Conservation (phyloP, 202 grass and related monocot species). For the Hordeum pubiflorum region DNA sequence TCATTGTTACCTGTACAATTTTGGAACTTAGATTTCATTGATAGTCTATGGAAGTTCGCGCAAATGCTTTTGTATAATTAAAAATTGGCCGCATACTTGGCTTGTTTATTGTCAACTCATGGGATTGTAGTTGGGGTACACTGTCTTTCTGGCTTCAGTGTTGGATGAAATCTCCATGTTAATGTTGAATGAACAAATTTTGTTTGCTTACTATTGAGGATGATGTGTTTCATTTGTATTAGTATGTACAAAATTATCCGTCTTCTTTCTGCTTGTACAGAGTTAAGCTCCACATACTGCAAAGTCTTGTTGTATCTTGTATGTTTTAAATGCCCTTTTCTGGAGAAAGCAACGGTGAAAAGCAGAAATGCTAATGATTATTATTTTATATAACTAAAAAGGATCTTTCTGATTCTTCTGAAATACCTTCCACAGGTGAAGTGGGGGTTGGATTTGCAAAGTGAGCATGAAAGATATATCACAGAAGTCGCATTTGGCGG, state of each 20-base stretch:
- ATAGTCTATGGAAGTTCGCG: neutral
- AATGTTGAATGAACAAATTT: neutral
- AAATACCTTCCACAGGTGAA: slow-evolving; percentile 56
- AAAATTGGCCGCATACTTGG: slow-evolving; percentile 4
- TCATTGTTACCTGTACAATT: slow-evolving; percentile 4
- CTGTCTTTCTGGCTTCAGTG: neutral
- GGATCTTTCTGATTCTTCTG: neutral
- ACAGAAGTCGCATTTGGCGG: slow-evolving; percentile 89
- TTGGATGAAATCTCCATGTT: slow-evolving; percentile 2
- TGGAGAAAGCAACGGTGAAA: neutral
- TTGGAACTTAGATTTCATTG: slow-evolving; percentile 12
- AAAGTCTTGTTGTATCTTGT: neutral
- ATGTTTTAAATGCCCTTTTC: neutral
- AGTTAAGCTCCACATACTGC: neutral
- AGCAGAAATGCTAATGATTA: neutral
- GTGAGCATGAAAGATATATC: slow-evolving; percentile 98
- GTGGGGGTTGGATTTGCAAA: slow-evolving; percentile 98
- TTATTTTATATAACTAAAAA: neutral
- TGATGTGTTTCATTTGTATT: neutral
- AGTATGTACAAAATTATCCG: neutral
- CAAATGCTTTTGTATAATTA: slow-evolving; percentile 6
- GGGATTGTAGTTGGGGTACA: neutral
- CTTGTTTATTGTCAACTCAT: slow-evolving; percentile 7
- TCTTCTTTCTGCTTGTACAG: neutral
- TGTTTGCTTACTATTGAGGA: neutral